phyloP scores from a whole-genome alignment of 164 flowering plant genomes.

The Malania oleifera region DNA sequence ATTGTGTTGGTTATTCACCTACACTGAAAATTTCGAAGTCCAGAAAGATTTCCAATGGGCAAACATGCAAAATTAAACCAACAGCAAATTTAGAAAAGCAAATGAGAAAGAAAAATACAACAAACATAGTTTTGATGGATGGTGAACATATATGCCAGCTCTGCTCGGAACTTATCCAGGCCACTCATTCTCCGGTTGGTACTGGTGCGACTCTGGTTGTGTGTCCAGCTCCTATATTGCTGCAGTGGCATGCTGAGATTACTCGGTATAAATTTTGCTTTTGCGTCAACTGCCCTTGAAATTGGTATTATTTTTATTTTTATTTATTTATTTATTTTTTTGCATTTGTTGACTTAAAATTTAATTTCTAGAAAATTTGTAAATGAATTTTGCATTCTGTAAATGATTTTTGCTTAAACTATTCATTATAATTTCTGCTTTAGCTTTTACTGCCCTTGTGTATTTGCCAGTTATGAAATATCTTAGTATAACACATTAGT shows the following conservation, averaged over 20 bases:
- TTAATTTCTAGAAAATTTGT: too few relatives aligned
- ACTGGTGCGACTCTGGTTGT: conserved; percentile 90
- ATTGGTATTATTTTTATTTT: too few relatives aligned
- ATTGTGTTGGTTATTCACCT: conserved; percentile 84
- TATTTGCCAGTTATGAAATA: too few relatives aligned
- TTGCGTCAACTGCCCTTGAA: too few relatives aligned
- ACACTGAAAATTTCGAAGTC: conserved; percentile 29
- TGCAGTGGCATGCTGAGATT: conserved; percentile 91
- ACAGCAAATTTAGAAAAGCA: conserved; percentile 8
- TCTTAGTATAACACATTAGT: too few relatives aligned
- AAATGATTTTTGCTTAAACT: too few relatives aligned
- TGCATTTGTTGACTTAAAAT: too few relatives aligned
- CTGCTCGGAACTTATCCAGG: conserved; percentile 70
- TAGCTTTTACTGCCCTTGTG: too few relatives aligned
- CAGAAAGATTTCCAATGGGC: conserved; percentile 9
- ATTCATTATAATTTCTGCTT: too few relatives aligned
- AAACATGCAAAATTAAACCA: conserved; percentile 16
- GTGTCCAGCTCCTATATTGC: conserved; percentile 87
- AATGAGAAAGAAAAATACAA: conserved; percentile 25
- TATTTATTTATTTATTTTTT: too few relatives aligned
- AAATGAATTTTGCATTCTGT: too few relatives aligned
- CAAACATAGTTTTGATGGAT: conserved; percentile 40
- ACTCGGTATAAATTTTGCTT: conserved; percentile 47
- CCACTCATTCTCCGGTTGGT: conserved; percentile 53
- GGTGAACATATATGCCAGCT: conserved; percentile 56